A percentile compares a stretch with the other conserved stretches of the same genome.
Evolutionary conservation across 164 flowering plant genomes (phyloP).

Genomic region (Vitis amurensis): DNA sequence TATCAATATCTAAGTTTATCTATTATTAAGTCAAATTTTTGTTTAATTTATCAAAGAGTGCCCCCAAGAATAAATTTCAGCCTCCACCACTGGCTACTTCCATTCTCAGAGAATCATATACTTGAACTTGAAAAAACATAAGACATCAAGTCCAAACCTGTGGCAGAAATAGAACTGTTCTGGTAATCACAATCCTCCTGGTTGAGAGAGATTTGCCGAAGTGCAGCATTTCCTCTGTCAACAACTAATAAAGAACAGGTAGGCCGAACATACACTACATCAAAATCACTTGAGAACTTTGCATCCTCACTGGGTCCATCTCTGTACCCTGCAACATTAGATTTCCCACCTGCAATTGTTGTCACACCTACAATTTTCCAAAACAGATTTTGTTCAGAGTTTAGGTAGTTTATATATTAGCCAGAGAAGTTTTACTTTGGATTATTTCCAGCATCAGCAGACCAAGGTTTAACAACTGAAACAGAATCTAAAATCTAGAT

Average conservation of each 20-base stretch:
- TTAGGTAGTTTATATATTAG: too few relatives aligned
- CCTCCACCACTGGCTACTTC: too few relatives aligned
- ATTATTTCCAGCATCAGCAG: too few relatives aligned
- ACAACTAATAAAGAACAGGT: conserved; percentile 90
- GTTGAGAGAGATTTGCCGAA: conserved; percentile 84
- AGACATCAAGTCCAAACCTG: conserved; percentile 49
- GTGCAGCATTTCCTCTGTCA: conserved; percentile 98
- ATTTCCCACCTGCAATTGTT: conserved; percentile 97
- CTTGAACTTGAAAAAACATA: neutral
- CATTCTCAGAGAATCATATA: neutral
- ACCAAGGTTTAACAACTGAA: too few relatives aligned
- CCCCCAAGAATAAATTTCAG: too few relatives aligned
- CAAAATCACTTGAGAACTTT: conserved; percentile 89
- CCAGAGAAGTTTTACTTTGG: too few relatives aligned
- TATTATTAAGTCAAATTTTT: too few relatives aligned
- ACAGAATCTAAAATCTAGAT: neutral
- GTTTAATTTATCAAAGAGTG: too few relatives aligned
- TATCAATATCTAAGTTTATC: too few relatives aligned
- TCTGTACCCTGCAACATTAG: conserved; percentile 83
- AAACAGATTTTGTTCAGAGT: neutral
- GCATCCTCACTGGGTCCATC: conserved; percentile 99
- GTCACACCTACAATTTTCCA: conserved; percentile 71
- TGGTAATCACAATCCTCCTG: conserved; percentile 85
- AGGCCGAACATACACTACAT: conserved; percentile 73
- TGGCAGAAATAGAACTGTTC: conserved; percentile 56